These are phyloP conservation scores for Sugiyamaella boreocaroliniensis DNA, from an alignment of 805 yeast species.

Conservation along the genomic window DNA sequence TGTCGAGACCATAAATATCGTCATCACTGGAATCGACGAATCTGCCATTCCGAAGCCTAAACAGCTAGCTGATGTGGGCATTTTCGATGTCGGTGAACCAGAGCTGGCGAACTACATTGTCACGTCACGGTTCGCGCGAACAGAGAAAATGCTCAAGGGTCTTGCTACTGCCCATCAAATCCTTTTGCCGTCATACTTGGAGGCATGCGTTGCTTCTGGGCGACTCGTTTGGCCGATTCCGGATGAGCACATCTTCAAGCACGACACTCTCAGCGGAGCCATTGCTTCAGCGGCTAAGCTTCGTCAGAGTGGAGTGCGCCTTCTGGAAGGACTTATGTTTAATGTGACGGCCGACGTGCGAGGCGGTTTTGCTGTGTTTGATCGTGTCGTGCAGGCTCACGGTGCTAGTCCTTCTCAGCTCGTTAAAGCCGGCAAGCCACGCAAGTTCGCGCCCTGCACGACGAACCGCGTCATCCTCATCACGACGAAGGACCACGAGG, in stretches of 20 bases:
- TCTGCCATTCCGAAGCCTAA: constrained; percentile 14
- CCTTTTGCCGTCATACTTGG: constrained; percentile 25
- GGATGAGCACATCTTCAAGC: constrained; percentile 22
- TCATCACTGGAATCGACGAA: constrained; percentile 26
- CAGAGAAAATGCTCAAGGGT: constrained; percentile 77
- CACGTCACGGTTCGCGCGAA: constrained; percentile 77
- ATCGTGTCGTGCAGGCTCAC: constrained; percentile 53
- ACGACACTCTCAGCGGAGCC: constrained; percentile 22
- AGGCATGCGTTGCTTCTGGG: constrained; percentile 19
- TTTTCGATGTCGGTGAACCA: constrained; percentile 39
- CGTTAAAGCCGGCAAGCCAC: constrained; percentile 12
- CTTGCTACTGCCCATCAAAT: constrained; percentile 42
- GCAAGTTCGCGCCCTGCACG: constrained; percentile 4
- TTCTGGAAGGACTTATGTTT: constrained; percentile 46
- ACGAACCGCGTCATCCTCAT: constrained; percentile 7
- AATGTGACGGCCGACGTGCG: constrained; percentile 51
- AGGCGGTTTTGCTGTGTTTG: constrained; percentile 53
- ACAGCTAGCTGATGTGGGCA: constrained; percentile 43
- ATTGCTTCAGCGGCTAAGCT: constrained; percentile 19
- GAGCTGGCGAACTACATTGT: constrained; percentile 42
- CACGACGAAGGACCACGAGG: background rate
- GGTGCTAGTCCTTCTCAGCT: constrained; percentile 39
- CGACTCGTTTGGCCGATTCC: constrained; percentile 16
- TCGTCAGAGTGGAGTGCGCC: constrained; percentile 11
- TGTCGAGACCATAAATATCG: constrained; percentile 13